phyloP scores from a whole-genome alignment of 169 alveolate genomes.

The Eimeria necatrix region DNA sequence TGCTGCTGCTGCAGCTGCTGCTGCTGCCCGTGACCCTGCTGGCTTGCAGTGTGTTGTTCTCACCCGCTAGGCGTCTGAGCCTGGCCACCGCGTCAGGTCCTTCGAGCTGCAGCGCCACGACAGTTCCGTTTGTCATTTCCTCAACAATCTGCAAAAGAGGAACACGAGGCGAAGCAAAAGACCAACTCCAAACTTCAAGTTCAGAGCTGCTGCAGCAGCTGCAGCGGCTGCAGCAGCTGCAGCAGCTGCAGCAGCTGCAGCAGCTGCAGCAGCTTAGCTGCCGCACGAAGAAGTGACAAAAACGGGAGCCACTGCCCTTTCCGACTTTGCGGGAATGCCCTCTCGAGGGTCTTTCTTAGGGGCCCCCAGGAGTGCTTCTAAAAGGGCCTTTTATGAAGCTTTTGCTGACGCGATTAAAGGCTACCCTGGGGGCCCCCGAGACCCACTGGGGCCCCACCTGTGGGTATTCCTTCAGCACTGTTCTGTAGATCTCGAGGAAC shows the following conservation, averaged over 20 bases:
- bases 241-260: neutral
- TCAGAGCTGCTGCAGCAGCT: too few species aligned
- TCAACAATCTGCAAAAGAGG: conserved; percentile 87
- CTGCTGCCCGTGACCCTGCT: neutral
- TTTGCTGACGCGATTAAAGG: too few species aligned
- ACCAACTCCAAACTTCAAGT: too few species aligned
- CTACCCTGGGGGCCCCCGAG: too few species aligned
- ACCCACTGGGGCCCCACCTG: conserved; percentile 9
- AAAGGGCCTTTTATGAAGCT: too few species aligned
- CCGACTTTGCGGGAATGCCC: too few species aligned
- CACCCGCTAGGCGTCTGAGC: conserved; percentile 75
- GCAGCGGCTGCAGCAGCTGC: conserved; percentile 24
- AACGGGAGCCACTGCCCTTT: too few species aligned
- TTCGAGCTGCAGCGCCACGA: conserved; percentile 89
- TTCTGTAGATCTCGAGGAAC: conserved; percentile 94
- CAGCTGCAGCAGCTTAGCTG: neutral
- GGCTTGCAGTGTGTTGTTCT: neutral
- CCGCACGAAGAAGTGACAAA: too few species aligned
- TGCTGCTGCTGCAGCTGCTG: conserved; percentile 17
- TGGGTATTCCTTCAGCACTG: conserved; percentile 81
- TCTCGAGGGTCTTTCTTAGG: too few species aligned
- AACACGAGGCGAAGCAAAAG: neutral
- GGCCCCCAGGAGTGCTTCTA: too few species aligned
- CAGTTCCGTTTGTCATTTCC: conserved; percentile 92
- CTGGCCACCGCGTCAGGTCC: conserved; percentile 69